phyloP scores from a whole-genome alignment of 495 filamentous ascomycete genomes.

The Ascodesmis nigricans region DNA sequence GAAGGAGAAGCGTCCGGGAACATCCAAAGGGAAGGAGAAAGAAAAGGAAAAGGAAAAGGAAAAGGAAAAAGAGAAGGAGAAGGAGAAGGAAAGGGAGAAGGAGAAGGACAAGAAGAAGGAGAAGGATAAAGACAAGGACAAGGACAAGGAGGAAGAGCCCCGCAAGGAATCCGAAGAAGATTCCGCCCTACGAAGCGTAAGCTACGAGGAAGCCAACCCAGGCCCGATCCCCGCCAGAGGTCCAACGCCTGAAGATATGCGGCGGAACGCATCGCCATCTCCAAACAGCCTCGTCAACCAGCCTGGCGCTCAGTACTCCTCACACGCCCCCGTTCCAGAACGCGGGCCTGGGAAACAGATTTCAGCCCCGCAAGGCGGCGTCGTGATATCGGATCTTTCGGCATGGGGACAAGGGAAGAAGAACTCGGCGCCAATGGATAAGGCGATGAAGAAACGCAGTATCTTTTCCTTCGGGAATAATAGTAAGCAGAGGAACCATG shows the following conservation, averaged over 20 bases:
- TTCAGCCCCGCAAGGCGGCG: constrained; percentile 68
- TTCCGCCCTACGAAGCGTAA: constrained; percentile 42
- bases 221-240: constrained; percentile 45
- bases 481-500: no score
- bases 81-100: constrained; percentile 10
- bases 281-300: constrained; percentile 22
- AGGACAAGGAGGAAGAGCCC: not conserved
- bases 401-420: constrained; percentile 42
- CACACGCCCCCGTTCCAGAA: constrained; percentile 7
- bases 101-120: constrained; percentile 26
- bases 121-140: constrained; percentile 26
- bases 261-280: constrained; percentile 25
- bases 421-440: constrained; percentile 27
- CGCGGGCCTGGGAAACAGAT: constrained; percentile 35
- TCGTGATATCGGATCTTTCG: constrained; percentile 65
- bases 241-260: constrained; percentile 20
- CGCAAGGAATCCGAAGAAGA: not conserved
- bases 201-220: constrained; percentile 62
- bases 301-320: constrained; percentile 20
- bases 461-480: no score
- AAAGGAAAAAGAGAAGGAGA: constrained; percentile 8
- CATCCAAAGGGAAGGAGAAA: constrained; percentile 13
- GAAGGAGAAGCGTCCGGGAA: constrained; percentile 27
- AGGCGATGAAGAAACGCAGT: constrained; percentile 66
- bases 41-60: constrained; percentile 43